These are phyloP conservation scores for Phytophthora hibernalis DNA, from an alignment of 352 stramenopile species.

Conservation along the genomic window DNA sequence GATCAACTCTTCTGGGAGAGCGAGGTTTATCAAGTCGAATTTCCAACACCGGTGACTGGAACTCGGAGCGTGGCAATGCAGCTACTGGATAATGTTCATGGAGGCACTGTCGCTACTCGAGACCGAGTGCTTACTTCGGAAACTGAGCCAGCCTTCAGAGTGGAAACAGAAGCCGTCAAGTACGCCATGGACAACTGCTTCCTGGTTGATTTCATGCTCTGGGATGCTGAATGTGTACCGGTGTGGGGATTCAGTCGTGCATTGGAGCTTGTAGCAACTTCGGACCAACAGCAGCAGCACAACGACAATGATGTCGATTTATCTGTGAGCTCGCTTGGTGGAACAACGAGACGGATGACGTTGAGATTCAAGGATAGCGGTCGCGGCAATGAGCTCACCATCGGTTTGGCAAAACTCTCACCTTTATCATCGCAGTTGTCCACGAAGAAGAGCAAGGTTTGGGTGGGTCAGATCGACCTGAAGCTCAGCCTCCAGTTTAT, in stretches of 20 bases:
- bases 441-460: constrained; percentile 18
- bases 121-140: constrained; percentile 49
- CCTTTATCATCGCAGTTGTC: constrained; percentile 36
- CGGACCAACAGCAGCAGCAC: constrained; percentile 10
- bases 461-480: constrained; percentile 47
- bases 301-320: constrained; percentile 25
- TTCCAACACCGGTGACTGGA: constrained; percentile 18
- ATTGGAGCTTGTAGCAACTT: constrained; percentile 22
- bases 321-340: constrained; percentile 22
- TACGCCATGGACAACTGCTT: constrained; percentile 47
- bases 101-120: constrained; percentile 35
- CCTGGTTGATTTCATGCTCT: constrained; percentile 63
- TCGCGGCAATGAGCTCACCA: constrained; percentile 38
- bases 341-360: constrained; percentile 18
- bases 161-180: constrained; percentile 57
- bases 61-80: constrained; percentile 12
- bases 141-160: constrained; percentile 20
- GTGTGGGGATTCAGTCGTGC: constrained; percentile 56
- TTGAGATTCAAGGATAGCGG: constrained; percentile 36
- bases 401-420: constrained; percentile 25
- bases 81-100: constrained; percentile 50
- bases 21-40: constrained; percentile 58
- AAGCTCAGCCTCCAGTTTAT: constrained; percentile 54
- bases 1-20: constrained; percentile 57
- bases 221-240: constrained; percentile 55